These are phyloP conservation scores for Gloeopeniophorella convolvens DNA, from an alignment of 768 basidiomycete genomes.

Conservation along the genomic window DNA sequence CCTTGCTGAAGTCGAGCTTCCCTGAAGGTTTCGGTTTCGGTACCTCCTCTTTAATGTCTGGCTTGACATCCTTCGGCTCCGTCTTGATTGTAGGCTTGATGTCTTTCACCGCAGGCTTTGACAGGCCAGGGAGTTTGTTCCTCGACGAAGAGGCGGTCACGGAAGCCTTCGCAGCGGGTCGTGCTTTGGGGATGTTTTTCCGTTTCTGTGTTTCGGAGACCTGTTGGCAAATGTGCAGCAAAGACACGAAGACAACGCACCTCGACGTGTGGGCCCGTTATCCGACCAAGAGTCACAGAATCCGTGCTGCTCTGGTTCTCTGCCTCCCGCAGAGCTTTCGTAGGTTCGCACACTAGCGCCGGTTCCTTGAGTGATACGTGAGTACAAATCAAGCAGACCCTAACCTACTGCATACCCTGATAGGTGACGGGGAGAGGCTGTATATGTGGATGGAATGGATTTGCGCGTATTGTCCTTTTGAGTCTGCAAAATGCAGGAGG, in stretches of 20 bases:
- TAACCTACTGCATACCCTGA: constrained; percentile 40
- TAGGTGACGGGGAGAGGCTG: constrained; percentile 57
- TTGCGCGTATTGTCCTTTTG: constrained; percentile 44
- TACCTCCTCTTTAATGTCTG: constrained; percentile 20
- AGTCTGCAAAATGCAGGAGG: constrained; percentile 34
- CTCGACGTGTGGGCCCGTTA: constrained; percentile 14
- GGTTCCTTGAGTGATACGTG: constrained; percentile 34
- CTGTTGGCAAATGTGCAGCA: background rate
- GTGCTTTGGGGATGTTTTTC: too few species aligned
- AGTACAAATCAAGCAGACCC: background rate
- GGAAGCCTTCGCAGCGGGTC: too few species aligned
- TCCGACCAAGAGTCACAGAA: constrained; percentile 9
- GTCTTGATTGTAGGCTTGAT: constrained; percentile 24
- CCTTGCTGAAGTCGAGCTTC: constrained; percentile 42
- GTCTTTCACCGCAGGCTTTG: constrained; percentile 8
- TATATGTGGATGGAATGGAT: constrained; percentile 62
- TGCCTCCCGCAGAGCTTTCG: constrained; percentile 12
- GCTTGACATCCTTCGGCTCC: constrained; percentile 24
- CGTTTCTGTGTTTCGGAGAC: background rate
- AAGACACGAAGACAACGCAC: background rate
- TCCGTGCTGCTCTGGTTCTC: background rate
- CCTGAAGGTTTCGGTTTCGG: constrained; percentile 36
- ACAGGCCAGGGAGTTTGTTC: constrained; percentile 11
- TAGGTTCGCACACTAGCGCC: constrained; percentile 29
- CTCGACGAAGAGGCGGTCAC: constrained; percentile 15